Conservation (phyloP, 2,329 filamentous ascomycete species). For the Ceratocystis eucalypticola region DNA sequence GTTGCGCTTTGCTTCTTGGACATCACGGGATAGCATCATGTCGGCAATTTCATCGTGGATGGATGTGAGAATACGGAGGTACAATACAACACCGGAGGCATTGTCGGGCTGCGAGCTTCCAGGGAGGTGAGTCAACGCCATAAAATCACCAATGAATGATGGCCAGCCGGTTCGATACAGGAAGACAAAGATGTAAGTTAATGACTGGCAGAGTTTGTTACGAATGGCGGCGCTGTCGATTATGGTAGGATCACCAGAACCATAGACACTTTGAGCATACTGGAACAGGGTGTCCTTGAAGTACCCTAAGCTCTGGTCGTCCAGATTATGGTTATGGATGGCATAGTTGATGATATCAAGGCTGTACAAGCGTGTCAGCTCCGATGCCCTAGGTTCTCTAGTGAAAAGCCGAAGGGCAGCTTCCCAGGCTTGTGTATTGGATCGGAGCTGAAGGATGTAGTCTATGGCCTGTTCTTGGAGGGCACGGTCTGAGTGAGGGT, state of each 20-base stretch:
- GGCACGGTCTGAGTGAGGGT: conserved; percentile 59
- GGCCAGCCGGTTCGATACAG: conserved; percentile 81
- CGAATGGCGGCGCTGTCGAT: conserved; percentile 67
- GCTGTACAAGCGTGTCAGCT: conserved; percentile 76
- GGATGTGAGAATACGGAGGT: conserved; percentile 74
- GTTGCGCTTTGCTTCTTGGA: conserved; percentile 69
- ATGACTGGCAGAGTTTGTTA: conserved; percentile 92
- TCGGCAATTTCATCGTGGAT: conserved; percentile 97
- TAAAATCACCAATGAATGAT: conserved; percentile 80
- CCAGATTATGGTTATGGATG: conserved; percentile 65
- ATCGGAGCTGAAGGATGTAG: conserved; percentile 63
- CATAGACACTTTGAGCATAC: conserved; percentile 68
- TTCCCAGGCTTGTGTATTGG: conserved; percentile 79
- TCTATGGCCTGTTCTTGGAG: conserved; percentile 74
- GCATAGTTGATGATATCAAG: conserved; percentile 90
- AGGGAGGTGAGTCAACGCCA: conserved; percentile 54
- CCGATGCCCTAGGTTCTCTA: conserved; percentile 58
- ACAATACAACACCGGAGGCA: conserved; percentile 63
- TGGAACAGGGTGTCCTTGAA: conserved; percentile 70
- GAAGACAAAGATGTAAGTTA: conserved; percentile 84
- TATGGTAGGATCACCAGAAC: conserved; percentile 39
- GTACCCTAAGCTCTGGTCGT: conserved; percentile 55
- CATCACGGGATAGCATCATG: conserved; percentile 66
- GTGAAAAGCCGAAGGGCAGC: conserved; percentile 78
- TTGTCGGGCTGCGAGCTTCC: conserved; percentile 54